Evolutionary conservation across 352 stramenopile species (phyloP), one percentile per base, ranked within the genome.

Genomic region (Aphanomyces euteiches): DNA sequence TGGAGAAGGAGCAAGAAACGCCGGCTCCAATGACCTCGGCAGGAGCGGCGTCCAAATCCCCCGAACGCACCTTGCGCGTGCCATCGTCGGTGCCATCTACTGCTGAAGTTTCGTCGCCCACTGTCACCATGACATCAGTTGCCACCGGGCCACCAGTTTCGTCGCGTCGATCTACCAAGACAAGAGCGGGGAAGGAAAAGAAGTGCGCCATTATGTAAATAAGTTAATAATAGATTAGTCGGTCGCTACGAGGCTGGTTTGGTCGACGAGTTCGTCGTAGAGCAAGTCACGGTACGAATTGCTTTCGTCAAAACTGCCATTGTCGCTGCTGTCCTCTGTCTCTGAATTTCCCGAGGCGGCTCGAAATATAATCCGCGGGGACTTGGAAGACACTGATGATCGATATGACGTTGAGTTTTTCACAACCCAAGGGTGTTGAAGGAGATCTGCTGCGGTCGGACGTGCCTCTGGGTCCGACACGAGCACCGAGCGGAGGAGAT

Each of bases 401-500:
- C 43, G 41, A 36, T 67, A 56, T 10, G n/a, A 3, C 7, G 59
- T 45, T 28, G 48, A 41, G 59, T 56, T 67, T 28, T 67, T 37
- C 10, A 53, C 67, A 34, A 93, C 78, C 82, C 84, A 93, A 58
- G 64, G 58, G 58, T 91, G 88, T 12, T 78, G 74, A 34, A 90
- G 66, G 56, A 93, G 74, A 58, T 92, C 84, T 7, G 74, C 72
- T 21, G 89, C 74, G 0, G 82, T 86, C 3, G 86, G 86, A 2
- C 86, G 79, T 61, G 88, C 66, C 15, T 80, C 72, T 17, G 84
- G 66, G 66, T 93, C 86, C 13, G 76, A 83, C 50, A 88, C 74
- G 10, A 93, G 79, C 69, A 93, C 69, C 53, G 75, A 58, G 73
- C 89, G 90, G 1, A 93, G 76, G 53, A 93, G 54, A 4, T 81